These are phyloP conservation scores for Erythrobasidium hasegawianum DNA, from an alignment of 1,284 basidiomycete species.

Conservation along the genomic window DNA sequence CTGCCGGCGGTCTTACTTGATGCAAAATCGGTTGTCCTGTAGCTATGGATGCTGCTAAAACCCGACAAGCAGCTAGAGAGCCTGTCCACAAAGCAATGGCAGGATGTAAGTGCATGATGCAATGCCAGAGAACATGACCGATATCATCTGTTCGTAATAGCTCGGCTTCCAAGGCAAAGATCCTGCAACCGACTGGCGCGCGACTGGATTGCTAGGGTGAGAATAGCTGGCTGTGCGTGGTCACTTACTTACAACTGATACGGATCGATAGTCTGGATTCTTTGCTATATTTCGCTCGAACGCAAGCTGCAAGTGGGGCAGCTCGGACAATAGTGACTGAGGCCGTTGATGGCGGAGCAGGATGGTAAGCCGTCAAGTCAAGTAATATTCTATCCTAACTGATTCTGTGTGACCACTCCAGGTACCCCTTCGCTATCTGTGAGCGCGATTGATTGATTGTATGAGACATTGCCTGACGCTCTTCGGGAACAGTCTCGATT, in stretches of 20 bases:
- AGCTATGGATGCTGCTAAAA: neutral
- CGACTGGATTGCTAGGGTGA: slow-evolving; percentile 11
- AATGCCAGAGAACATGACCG: too few species aligned
- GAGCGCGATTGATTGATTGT: too few species aligned
- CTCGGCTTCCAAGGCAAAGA: slow-evolving; percentile 32
- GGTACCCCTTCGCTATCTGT: slow-evolving; percentile 2
- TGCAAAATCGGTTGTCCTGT: too few species aligned
- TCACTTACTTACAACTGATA: too few species aligned
- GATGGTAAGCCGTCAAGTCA: too few species aligned
- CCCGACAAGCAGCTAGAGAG: neutral
- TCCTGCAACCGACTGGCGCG: slow-evolving; percentile 30
- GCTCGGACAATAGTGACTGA: slow-evolving; percentile 12
- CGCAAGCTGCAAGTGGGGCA: neutral
- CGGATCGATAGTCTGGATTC: slow-evolving; percentile 8
- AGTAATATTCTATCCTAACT: too few species aligned
- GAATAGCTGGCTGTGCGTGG: too few species aligned
- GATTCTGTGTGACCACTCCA: too few species aligned
- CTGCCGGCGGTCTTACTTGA: too few species aligned
- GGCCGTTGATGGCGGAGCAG: slow-evolving; percentile 19
- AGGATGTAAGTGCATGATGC: slow-evolving; percentile 15
- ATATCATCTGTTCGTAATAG: too few species aligned
- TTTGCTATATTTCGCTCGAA: slow-evolving; percentile 13
- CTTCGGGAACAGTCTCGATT: slow-evolving; percentile 20
- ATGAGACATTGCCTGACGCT: too few species aligned
- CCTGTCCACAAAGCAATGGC: slow-evolving; percentile 28